Evolutionary conservation across 2,329 filamentous ascomycete species (phyloP), one percentile per base, ranked within the genome.

Genomic region (Fulvia fulva): DNA sequence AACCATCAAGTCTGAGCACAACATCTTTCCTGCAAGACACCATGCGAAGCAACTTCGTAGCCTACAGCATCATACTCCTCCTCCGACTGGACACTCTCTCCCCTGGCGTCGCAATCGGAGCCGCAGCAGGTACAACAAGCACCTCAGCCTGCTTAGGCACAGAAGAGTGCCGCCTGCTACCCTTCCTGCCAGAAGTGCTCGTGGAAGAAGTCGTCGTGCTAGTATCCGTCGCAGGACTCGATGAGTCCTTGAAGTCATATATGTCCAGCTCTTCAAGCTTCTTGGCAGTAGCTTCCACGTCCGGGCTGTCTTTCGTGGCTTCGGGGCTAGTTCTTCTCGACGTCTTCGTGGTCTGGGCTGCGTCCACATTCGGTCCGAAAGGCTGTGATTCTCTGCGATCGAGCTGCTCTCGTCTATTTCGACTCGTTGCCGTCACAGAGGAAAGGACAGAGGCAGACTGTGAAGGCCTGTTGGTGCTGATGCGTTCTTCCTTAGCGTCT

Each of bases 221-320:
- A 16, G 58, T 45, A 30, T 52, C 49, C 9, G 54, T 22, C n/a
- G 58, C 43, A 3, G 67, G 57, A 12, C 66, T 67, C 14, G 71
- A 71, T 0, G 67, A 65, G 11, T 72, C 68, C 34, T 69, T 71
- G 61, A 73, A 70, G 19, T 72, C 70, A 55, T 73, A 72, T 3
- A 74, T 46, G 16, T 70, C 69, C 19, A 70, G 46, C 14, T 72
- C 71, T 21, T 69, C 64, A 30, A 68, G 37, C 51, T 67, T 67
- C 43, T 61, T 65, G 16, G 61, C 58, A 2, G 67, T 59, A 12
- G 62, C 65, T 21, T 21, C 47, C 11, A 50, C 11, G 47, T 50
- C 26, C 2, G 25, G 47, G n/a, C 26, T 50, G 26, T 32, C 19
- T 11, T 50, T 50, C 8, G 23, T 19, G 5, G 23, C n/a, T 12